Evolutionary conservation across 2,329 filamentous ascomycete species (phyloP).

Genomic region (Clarireedia paspali): DNA sequence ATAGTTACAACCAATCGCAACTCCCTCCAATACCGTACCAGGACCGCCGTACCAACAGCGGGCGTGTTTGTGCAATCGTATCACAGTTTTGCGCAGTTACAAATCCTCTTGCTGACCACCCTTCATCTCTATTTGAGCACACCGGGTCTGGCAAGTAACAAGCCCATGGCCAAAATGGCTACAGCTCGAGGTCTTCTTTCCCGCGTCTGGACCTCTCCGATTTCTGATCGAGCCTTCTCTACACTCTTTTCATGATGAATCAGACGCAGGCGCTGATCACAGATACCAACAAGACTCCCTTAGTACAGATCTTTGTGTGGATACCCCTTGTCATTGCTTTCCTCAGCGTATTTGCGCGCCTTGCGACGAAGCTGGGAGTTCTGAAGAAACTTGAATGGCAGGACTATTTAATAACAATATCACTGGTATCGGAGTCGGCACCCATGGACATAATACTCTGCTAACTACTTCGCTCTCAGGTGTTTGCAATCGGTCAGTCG

Average conservation of each 20-base stretch:
- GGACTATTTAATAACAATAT: neutral
- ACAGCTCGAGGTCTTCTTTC: neutral
- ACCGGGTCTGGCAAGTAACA: neutral
- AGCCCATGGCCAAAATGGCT: neutral
- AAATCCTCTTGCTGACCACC: no score
- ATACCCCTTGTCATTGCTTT: neutral
- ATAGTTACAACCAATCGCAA: no score
- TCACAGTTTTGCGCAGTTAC: no score
- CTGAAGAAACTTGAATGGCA: neutral
- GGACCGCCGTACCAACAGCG: no score
- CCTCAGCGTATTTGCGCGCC: neutral
- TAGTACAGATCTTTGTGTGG: neutral
- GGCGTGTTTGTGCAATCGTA: no score
- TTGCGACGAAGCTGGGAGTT: neutral
- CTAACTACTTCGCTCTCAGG: neutral
- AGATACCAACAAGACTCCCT: neutral
- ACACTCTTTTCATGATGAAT: no score
- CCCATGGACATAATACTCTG: neutral
- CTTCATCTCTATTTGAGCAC: no score
- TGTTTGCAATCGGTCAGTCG: constrained; percentile 2
- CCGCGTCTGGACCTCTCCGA: neutral
- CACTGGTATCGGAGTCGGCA: neutral
- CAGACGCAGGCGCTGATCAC: neutral
- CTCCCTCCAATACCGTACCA: no score
- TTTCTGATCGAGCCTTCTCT: no score